phyloP scores from a whole-genome alignment of 208 protist genomes.

The Vickermania ingenoplastis region DNA sequence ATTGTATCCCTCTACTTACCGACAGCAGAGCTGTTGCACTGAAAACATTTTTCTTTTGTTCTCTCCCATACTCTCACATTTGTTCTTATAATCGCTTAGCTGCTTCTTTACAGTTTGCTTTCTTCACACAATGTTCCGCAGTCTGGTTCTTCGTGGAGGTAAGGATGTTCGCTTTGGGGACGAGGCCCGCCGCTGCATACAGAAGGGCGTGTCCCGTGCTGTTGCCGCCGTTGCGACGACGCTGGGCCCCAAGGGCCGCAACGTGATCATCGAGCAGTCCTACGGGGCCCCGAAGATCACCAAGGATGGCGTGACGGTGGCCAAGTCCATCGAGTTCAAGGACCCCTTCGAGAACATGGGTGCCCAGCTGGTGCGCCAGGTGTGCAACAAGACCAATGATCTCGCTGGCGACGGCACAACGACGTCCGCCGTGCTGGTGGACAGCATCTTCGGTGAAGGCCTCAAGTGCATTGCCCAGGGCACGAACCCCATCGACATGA shows the following conservation, averaged over 20 bases:
- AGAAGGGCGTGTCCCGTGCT: constrained; percentile 93
- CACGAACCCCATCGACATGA: constrained; percentile 99
- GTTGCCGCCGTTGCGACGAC: constrained; percentile 95
- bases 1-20: too few relatives aligned
- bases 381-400: constrained; percentile 98
- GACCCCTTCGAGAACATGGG: constrained; percentile 98
- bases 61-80: too few relatives aligned
- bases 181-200: constrained; percentile 89
- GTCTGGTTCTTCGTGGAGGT: constrained; percentile 28
- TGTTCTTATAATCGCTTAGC: too few relatives aligned
- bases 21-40: too few relatives aligned
- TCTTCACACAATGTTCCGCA: constrained; percentile 63
- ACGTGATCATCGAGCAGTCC: constrained; percentile 98
- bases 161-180: constrained; percentile 95
- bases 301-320: constrained; percentile 99
- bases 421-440: constrained; percentile 98
- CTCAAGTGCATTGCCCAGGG: constrained; percentile 96
- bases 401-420: constrained; percentile 98
- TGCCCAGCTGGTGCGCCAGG: constrained; percentile 94
- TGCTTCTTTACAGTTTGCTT: too few relatives aligned
- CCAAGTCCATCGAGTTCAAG: constrained; percentile 97
- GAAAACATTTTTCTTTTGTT: too few relatives aligned
- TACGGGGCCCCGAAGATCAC: constrained; percentile 98
- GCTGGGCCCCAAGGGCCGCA: constrained; percentile 98
- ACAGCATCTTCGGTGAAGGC: constrained; percentile 97